Percentiles rank a stretch among this genome's conserved stretches.
Conservation (phyloP, 75 land plant species). For the Chamaecyparis obtusa region DNA sequence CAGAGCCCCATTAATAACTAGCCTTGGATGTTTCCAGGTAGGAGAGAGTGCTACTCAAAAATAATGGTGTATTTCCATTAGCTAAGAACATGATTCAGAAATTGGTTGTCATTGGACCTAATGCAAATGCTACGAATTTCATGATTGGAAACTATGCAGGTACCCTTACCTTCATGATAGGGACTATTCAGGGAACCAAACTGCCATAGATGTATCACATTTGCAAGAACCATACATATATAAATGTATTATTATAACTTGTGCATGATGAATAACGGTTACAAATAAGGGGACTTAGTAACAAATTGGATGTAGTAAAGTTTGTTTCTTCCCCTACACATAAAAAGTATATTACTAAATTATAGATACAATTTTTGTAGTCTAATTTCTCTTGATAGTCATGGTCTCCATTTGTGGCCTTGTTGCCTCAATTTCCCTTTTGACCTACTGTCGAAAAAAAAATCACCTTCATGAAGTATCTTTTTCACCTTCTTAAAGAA, state of each 20-base stretch:
- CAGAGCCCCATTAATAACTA: slow-evolving; percentile 55
- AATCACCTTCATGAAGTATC: no score
- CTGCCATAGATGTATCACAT: no score
- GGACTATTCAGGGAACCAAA: no score
- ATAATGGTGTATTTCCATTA: slow-evolving; percentile 39
- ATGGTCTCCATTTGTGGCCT: background rate
- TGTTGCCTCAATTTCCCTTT: no score
- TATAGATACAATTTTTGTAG: background rate
- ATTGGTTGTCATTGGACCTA: slow-evolving; percentile 89
- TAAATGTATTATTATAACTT: no score
- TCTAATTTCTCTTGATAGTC: background rate
- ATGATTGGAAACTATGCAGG: slow-evolving; percentile 96
- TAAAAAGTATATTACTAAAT: no score
- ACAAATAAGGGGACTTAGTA: background rate
- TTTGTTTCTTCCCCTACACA: no score
- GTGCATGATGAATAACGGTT: no score
- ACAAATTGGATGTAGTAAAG: no score
- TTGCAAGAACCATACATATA: background rate
- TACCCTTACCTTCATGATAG: no score
- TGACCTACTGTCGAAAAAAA: no score
- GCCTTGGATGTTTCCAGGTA: slow-evolving; percentile 85
- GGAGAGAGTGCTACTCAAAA: slow-evolving; percentile 83
- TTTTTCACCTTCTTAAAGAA: no score
- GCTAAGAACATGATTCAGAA: slow-evolving; percentile 21
- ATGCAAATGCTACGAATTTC: slow-evolving; percentile 69